Conservation (phyloP, 495 filamentous ascomycete genomes). For the Neurospora tetraspora region DNA sequence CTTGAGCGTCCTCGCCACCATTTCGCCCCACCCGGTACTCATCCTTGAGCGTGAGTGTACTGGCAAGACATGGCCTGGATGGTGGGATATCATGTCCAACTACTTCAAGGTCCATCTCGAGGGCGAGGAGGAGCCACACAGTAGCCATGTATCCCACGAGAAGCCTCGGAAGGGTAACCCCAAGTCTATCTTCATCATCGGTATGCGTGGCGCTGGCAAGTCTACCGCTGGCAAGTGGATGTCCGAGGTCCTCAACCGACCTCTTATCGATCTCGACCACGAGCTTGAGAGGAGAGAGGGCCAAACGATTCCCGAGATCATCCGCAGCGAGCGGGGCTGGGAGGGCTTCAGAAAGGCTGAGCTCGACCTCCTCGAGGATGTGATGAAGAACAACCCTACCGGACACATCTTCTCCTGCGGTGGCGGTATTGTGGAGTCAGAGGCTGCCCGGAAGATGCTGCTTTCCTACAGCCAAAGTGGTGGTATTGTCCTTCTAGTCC, state of each 20-base stretch:
- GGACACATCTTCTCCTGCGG: slow-evolving; percentile 87
- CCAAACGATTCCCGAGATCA: slow-evolving; percentile 76
- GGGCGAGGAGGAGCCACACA: slow-evolving; percentile 52
- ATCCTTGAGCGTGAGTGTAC: slow-evolving; percentile 86
- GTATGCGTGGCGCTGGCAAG: slow-evolving; percentile 97
- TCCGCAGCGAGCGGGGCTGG: slow-evolving; percentile 67
- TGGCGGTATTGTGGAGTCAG: slow-evolving; percentile 84
- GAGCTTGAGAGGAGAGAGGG: slow-evolving; percentile 66
- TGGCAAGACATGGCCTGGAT: slow-evolving; percentile 98
- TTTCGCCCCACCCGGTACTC: slow-evolving; percentile 63
- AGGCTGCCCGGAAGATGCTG: slow-evolving; percentile 70
- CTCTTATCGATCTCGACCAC: slow-evolving; percentile 78
- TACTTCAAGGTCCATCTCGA: slow-evolving; percentile 64
- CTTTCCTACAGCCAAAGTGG: slow-evolving; percentile 63
- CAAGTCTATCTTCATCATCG: slow-evolving; percentile 82
- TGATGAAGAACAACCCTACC: slow-evolving; percentile 61
- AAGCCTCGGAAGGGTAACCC: slow-evolving; percentile 28
- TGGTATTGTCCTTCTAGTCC: slow-evolving; percentile 82
- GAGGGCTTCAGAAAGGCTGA: slow-evolving; percentile 80
- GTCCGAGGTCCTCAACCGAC: slow-evolving; percentile 58
- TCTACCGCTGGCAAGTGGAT: slow-evolving; percentile 87
- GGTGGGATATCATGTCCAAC: slow-evolving; percentile 84
- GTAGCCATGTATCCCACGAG: slow-evolving; percentile 24
- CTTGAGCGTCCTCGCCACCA: slow-evolving; percentile 78
- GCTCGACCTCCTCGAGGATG: slow-evolving; percentile 58